phyloP scores from a whole-genome alignment of 2,329 filamentous ascomycete genomes.

The Shiraia bambusicola region DNA sequence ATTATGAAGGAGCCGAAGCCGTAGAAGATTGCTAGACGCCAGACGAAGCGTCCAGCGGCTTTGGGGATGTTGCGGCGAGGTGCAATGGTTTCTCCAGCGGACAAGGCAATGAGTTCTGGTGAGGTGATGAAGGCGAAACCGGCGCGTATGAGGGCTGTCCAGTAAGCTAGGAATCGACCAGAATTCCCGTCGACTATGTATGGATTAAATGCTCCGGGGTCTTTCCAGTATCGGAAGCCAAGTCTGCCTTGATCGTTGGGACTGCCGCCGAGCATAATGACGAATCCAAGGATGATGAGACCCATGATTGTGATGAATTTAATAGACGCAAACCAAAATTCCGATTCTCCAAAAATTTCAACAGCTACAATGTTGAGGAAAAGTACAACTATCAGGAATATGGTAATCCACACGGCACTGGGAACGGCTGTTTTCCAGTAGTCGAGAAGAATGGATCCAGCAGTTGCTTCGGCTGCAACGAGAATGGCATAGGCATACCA shows the following conservation, averaged over 20 bases:
- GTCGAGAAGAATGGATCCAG: slow-evolving; percentile 36
- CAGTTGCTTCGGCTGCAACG: slow-evolving; percentile 39
- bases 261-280: slow-evolving; percentile 41
- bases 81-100: slow-evolving; percentile 39
- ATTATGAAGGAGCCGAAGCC: slow-evolving; percentile 55
- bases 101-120: slow-evolving; percentile 38
- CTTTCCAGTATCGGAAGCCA: slow-evolving; percentile 69
- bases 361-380: slow-evolving; percentile 42
- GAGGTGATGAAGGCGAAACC: slow-evolving; percentile 45
- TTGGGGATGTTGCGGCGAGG: slow-evolving; percentile 53
- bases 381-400: slow-evolving; percentile 39
- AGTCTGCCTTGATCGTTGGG: slow-evolving; percentile 37
- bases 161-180: slow-evolving; percentile 65
- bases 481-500: slow-evolving; percentile 42
- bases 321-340: slow-evolving; percentile 55
- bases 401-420: slow-evolving; percentile 40
- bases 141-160: slow-evolving; percentile 57
- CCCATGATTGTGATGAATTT: slow-evolving; percentile 48
- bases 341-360: slow-evolving; percentile 48
- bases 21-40: slow-evolving; percentile 59
- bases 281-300: slow-evolving; percentile 38
- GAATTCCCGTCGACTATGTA: slow-evolving; percentile 56
- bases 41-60: slow-evolving; percentile 56
- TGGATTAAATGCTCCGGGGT: slow-evolving; percentile 58
- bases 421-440: slow-evolving; percentile 40